phyloP scores from a whole-genome alignment of 2,329 filamentous ascomycete genomes.

The Clarireedia monteithiana region DNA sequence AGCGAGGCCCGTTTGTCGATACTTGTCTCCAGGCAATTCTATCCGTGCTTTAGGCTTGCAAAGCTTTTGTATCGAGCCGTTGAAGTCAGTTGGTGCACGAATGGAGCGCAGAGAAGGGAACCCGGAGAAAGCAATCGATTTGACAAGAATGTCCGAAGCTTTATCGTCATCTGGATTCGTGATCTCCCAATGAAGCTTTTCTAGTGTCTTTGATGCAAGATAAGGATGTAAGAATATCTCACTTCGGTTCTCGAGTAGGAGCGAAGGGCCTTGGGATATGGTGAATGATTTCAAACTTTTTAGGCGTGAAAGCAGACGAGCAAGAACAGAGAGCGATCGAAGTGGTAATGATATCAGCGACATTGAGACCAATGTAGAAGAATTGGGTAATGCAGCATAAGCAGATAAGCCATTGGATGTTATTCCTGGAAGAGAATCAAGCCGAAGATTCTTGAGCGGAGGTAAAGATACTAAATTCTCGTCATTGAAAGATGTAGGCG shows the following conservation, averaged over 20 bases:
- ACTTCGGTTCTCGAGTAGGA: conserved; percentile 45
- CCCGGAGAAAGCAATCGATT: conserved; percentile 50
- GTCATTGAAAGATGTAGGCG: conserved; percentile 50
- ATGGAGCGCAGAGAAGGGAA: conserved; percentile 56
- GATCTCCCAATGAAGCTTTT: conserved; percentile 57
- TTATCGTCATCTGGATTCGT: conserved; percentile 29
- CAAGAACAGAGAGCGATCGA: conserved; percentile 47
- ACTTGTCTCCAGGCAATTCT: conserved; percentile 23
- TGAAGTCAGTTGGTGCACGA: conserved; percentile 60
- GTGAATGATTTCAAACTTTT: conserved; percentile 40
- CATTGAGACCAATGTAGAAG: conserved; percentile 39
- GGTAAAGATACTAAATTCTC: conserved; percentile 47
- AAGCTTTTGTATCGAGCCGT: conserved; percentile 60
- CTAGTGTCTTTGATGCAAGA: conserved; percentile 46
- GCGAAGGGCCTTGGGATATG: conserved; percentile 47
- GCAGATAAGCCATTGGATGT: conserved; percentile 47
- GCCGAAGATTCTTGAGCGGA: conserved; percentile 44
- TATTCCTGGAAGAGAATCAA: conserved; percentile 49
- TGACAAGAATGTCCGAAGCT: conserved; percentile 56
- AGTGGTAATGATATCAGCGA: conserved; percentile 50
- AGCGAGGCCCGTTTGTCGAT: conserved; percentile 22
- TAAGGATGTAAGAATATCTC: conserved; percentile 59
- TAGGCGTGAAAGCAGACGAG: conserved; percentile 51
- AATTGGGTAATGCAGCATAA: conserved; percentile 44
- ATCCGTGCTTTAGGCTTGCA: conserved; percentile 40